These are phyloP conservation scores for Botrytis paeoniae DNA, from an alignment of 2,329 filamentous ascomycete species.

Conservation along the genomic window DNA sequence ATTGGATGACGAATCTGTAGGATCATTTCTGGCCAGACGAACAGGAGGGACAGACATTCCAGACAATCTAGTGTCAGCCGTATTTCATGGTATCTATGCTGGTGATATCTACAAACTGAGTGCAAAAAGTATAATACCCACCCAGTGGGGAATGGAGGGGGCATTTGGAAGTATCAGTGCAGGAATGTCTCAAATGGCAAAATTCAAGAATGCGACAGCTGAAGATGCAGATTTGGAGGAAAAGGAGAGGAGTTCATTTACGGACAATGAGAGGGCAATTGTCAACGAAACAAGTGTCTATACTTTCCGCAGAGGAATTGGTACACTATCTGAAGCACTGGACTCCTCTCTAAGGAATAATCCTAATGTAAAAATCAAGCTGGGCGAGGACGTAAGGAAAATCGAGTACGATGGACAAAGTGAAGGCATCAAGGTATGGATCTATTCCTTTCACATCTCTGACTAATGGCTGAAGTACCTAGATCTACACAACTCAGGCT, in stretches of 20 bases:
- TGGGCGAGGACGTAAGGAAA: conserved; percentile 46
- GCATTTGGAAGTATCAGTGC: conserved; percentile 25
- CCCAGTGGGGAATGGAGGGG: conserved; percentile 30
- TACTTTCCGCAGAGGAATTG: conserved; percentile 58
- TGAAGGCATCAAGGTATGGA: conserved; percentile 45
- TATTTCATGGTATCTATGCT: conserved; percentile 86
- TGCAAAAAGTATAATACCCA: conserved; percentile 53
- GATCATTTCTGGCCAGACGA: conserved; percentile 58
- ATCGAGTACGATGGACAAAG: conserved; percentile 43
- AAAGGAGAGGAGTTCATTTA: background rate
- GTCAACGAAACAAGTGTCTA: conserved; percentile 39
- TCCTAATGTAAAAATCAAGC: conserved; percentile 59
- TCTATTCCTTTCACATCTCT: conserved; percentile 1
- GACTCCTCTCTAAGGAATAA: conserved; percentile 47
- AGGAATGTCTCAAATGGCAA: background rate
- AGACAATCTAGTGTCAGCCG: conserved; percentile 72
- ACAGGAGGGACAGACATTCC: conserved; percentile 53
- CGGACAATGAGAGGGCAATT: conserved; percentile 2
- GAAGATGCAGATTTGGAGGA: conserved; percentile 10
- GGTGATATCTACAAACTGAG: conserved; percentile 83
- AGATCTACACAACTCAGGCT: conserved; percentile 37
- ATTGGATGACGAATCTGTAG: conserved; percentile 67
- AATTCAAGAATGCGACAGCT: background rate
- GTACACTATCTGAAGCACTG: conserved; percentile 56
- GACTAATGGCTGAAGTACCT: conserved; percentile 10